Percentiles rank a stretch among this genome's conserved stretches.
Conservation (phyloP, 331 rosid species). For the Malus hybrid region DNA sequence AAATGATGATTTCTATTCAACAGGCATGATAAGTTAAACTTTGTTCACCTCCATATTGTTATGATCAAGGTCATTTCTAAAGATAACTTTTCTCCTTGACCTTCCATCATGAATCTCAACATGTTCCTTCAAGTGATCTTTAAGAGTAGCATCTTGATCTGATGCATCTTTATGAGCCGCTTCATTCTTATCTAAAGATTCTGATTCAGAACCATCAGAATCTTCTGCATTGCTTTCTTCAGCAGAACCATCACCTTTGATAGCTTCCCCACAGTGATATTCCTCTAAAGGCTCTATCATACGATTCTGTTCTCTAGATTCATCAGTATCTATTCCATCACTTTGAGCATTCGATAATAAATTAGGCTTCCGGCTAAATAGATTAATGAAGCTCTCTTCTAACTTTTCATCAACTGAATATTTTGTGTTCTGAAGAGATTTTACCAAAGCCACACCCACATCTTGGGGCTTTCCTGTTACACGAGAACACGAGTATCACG, state of each 20-base stretch:
- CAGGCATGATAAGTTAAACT: background rate
- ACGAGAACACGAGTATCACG: constrained; percentile 3
- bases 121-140: constrained; percentile 46
- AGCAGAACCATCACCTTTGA: constrained; percentile 23
- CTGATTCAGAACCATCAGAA: constrained; percentile 31
- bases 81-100: constrained; percentile 58
- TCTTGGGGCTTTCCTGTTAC: constrained; percentile 62
- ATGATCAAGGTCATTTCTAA: constrained; percentile 45
- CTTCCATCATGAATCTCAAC: constrained; percentile 73
- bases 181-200: constrained; percentile 48
- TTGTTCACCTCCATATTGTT: constrained; percentile 42
- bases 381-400: constrained; percentile 48
- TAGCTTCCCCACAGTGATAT: constrained; percentile 14
- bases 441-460: constrained; percentile 76
- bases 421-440: constrained; percentile 70
- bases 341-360: constrained; percentile 24
- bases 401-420: constrained; percentile 75
- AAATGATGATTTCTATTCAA: background rate
- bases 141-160: constrained; percentile 15
- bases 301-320: constrained; percentile 17
- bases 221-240: constrained; percentile 29
- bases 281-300: constrained; percentile 26
- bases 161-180: constrained; percentile 10
- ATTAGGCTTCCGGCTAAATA: constrained; percentile 43
- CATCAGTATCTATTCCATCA: constrained; percentile 15